phyloP scores from a whole-genome alignment of 169 alveolate genomes.

The Plasmodium adleri region DNA sequence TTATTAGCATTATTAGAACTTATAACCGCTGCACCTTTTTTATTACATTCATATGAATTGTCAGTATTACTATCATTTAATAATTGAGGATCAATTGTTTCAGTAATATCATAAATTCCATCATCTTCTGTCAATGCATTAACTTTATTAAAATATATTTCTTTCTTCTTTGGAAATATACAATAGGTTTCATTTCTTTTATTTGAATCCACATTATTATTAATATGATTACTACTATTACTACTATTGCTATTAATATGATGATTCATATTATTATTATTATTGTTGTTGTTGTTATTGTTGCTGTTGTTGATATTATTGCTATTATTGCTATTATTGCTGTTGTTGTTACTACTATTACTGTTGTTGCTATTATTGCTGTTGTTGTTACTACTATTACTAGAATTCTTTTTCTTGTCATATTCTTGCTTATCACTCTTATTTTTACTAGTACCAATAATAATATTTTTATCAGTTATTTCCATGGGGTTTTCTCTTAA shows the following conservation, averaged over 20 bases:
- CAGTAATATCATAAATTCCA: constrained; percentile 20
- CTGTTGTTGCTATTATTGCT: background rate
- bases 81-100: constrained; percentile 18
- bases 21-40: background rate
- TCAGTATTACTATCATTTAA: constrained; percentile 27
- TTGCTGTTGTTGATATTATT: background rate
- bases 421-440: constrained; percentile 40
- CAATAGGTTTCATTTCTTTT: constrained; percentile 47
- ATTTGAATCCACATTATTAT: background rate
- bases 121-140: constrained; percentile 40
- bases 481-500: constrained; percentile 82
- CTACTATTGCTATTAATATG: no score
- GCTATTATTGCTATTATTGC: background rate
- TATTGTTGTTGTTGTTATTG: constrained; percentile 5
- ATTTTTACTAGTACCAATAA: constrained; percentile 61
- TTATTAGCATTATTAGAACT: background rate
- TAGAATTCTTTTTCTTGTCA: constrained; percentile 25
- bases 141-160: constrained; percentile 26
- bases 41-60: constrained; percentile 15
- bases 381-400: background rate
- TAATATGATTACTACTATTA: constrained; percentile 3
- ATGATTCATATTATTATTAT: constrained; percentile 3
- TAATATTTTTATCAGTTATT: constrained; percentile 74
- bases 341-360: background rate
- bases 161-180: constrained; percentile 52